A percentile compares a stretch with the other conserved stretches of the same genome.
Evolutionary conservation across 2,329 filamentous ascomycete genomes (phyloP).

Genomic region (Colletotrichum tropicale): DNA sequence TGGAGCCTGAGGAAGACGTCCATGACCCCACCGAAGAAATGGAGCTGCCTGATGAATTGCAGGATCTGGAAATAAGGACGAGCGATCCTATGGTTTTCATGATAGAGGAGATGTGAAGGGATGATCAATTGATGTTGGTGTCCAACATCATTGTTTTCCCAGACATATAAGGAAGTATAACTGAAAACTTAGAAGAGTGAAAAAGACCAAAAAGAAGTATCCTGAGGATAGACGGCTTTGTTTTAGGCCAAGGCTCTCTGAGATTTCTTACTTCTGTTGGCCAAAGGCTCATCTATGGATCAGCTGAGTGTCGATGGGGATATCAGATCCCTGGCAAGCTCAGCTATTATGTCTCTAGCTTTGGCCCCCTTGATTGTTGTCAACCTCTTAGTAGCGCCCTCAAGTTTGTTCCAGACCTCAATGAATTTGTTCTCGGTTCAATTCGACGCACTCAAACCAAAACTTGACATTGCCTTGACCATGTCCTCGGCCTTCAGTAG

Average conservation of each 20-base stretch:
- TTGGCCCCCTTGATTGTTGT: not conserved
- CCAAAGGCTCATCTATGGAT: accelerated
- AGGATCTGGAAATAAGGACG: not conserved
- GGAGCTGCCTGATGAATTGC: no score
- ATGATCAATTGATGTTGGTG: no score
- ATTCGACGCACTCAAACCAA: no score
- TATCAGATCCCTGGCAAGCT: not conserved
- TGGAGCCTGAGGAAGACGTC: no score
- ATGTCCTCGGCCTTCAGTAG: not conserved
- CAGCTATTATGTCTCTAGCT: not conserved
- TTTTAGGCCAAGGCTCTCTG: accelerated
- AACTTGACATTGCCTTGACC: no score
- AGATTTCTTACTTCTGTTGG: not conserved
- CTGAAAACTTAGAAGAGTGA: accelerated
- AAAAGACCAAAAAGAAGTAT: no score
- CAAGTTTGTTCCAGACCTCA: not conserved
- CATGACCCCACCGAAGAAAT: accelerated
- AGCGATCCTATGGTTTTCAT: not conserved
- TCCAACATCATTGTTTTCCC: no score
- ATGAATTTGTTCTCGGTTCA: no score
- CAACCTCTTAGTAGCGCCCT: not conserved
- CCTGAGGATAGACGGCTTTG: not conserved
- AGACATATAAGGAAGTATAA: accelerated
- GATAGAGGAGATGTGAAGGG: no score
- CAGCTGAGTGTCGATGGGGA: not conserved